Percentiles rank a stretch among this genome's conserved stretches.
phyloP scores from a whole-genome alignment of 1,284 basidiomycete species.

The Gymnopus androsaceus region DNA sequence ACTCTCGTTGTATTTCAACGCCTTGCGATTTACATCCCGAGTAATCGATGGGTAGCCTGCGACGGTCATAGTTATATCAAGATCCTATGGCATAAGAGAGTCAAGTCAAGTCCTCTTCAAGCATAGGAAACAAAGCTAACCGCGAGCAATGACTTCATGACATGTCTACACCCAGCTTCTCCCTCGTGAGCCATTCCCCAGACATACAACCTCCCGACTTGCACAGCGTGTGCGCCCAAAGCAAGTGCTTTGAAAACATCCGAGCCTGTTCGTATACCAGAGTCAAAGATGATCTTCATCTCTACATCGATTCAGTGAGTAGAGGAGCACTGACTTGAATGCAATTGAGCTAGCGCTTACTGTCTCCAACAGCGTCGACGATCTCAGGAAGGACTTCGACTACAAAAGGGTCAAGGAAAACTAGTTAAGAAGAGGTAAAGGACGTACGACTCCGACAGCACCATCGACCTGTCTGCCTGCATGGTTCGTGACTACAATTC shows the following conservation, averaged over 20 bases:
- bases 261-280: constrained; percentile 54
- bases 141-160: constrained; percentile 60
- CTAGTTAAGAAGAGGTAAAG: no score
- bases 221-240: constrained; percentile 47
- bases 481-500: constrained; percentile 63
- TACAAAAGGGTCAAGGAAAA: no score
- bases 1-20: constrained; percentile 38
- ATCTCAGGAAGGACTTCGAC: constrained; percentile 56
- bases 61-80: constrained; percentile 59
- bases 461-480: constrained; percentile 65
- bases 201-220: constrained; percentile 48
- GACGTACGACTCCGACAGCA: no score
- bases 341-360: constrained; percentile 30
- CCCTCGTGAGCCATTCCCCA: constrained; percentile 56
- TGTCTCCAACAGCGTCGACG: constrained; percentile 50
- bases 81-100: constrained; percentile 36
- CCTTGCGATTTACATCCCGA: constrained; percentile 42
- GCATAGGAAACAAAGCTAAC: constrained; percentile 24
- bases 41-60: constrained; percentile 45
- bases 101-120: no score
- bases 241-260: constrained; percentile 63
- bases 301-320: constrained; percentile 30
- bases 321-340: background rate
- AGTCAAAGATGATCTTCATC: constrained; percentile 64
- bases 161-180: constrained; percentile 51